These are phyloP conservation scores for Phlebiopsis flavidoalba DNA, from an alignment of 768 basidiomycete species.

Conservation along the genomic window DNA sequence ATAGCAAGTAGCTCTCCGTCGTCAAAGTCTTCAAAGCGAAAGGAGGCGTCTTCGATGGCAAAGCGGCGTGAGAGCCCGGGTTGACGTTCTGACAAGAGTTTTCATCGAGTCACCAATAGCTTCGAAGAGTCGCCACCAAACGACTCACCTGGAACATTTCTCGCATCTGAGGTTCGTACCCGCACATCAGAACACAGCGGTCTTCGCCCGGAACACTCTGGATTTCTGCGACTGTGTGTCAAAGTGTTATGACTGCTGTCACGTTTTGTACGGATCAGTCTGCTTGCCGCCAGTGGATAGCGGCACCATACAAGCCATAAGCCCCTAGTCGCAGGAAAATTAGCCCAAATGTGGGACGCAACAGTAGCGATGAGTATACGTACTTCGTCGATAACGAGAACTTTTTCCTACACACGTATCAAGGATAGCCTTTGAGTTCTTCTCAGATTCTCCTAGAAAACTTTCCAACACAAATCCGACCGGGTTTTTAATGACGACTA, in stretches of 20 bases:
- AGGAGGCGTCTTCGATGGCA: conserved; percentile 62
- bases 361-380: background rate
- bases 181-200: conserved; percentile 59
- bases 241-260: conserved; percentile 75
- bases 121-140: background rate
- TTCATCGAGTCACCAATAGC: background rate
- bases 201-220: conserved; percentile 68
- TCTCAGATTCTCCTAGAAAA: conserved; percentile 55
- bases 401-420: conserved; percentile 55
- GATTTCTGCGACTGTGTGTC: conserved; percentile 69
- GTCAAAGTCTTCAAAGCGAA: conserved; percentile 63
- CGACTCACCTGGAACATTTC: conserved; percentile 67
- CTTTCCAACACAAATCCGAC: conserved; percentile 58
- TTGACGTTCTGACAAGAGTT: conserved; percentile 54
- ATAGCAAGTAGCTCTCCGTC: conserved; percentile 47
- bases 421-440: conserved; percentile 59
- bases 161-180: conserved; percentile 62
- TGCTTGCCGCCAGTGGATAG: conserved; percentile 20
- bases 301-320: conserved; percentile 55
- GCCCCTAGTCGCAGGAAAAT: conserved; percentile 44
- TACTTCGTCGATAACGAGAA: conserved; percentile 69
- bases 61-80: conserved; percentile 64
- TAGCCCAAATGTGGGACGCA: background rate
- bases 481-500: conserved; percentile 65
- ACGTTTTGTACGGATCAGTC: conserved; percentile 52